phyloP scores from a whole-genome alignment of 1,284 basidiomycete genomes.

The Rhodotorula sp. region DNA sequence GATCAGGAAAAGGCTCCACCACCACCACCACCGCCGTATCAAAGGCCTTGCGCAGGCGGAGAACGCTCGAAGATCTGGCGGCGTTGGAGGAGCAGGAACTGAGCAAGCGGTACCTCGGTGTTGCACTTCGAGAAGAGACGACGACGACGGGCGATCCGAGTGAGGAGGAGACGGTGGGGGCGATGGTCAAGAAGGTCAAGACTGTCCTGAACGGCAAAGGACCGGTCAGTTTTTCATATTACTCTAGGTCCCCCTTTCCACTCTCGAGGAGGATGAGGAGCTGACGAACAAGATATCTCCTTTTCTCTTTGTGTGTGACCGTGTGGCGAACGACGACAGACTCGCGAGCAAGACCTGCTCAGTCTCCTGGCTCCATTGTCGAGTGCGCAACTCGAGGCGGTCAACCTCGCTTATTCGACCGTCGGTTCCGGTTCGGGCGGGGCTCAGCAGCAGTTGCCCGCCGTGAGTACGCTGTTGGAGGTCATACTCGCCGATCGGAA shows the following conservation, averaged over 20 bases:
- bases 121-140: slow-evolving; percentile 1
- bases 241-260: neutral
- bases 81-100: slow-evolving; percentile 7
- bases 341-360: slow-evolving; percentile 16
- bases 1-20: neutral
- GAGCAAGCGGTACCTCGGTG: slow-evolving; percentile 31
- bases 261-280: too few species aligned
- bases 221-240: neutral
- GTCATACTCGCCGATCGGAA: slow-evolving; percentile 14
- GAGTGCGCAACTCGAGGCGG: slow-evolving; percentile 24
- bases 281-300: too few species aligned
- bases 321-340: slow-evolving; percentile 4
- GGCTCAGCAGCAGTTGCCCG: neutral
- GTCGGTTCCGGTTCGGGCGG: neutral
- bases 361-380: slow-evolving; percentile 10
- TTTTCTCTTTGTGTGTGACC: too few species aligned
- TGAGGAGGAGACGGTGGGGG: slow-evolving; percentile 8
- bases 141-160: slow-evolving; percentile 15
- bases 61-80: slow-evolving; percentile 26
- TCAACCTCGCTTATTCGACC: slow-evolving; percentile 23
- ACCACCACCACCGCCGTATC: too few species aligned
- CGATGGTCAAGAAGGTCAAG: slow-evolving; percentile 8
- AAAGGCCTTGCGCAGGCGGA: slow-evolving; percentile 2
- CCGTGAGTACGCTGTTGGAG: slow-evolving; percentile 26
- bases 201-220: slow-evolving; percentile 10